Evolutionary conservation across 257 asterid species (phyloP), one percentile per base, ranked within the genome.

Genomic region (Solanum chmielewskii): DNA sequence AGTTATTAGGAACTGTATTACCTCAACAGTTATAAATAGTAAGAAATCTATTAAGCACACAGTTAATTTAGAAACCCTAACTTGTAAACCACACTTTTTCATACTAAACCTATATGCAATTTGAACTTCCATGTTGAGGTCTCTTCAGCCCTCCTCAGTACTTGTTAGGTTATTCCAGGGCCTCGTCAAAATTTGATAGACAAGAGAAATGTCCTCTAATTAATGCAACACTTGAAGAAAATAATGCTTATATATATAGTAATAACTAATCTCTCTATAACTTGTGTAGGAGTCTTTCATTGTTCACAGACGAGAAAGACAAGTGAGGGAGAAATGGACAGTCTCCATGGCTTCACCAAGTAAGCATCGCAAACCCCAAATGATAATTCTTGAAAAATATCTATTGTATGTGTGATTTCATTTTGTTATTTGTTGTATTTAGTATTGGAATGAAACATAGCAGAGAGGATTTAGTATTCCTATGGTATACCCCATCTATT

Each of bases 81-180:
- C 91, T 86, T 87, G 84, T 82, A 88, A 87, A 73, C 66, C 83
- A 75, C 86, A 56, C 86, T 37, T 85, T 80, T 88, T 86, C 44
- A 85, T 85, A 84, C 45, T 88, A 45, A 29, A 47, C 85, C 83
- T 14, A 84, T 56, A 82, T 82, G 69, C 37, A 80, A 76, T 10
- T 64, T 37, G 27, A 85, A 15, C 21, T 45, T 47, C 66, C 47
- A 42, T 37, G 78, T 66, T 35, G 69, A 16, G 31, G 13, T 21
- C 69, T 52, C 82, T 10, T 69, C 56, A 33, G 45, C 41, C 60
- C 44, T 4, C 13, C 62, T 14, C 47, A 18, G 69, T 13, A 37
- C 27, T 27, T 29, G 39, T 69, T 66, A 59, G 62, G 21, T 33
- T 31, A 66, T 52, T 29, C n/a, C 42, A 35, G 23, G 78, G 80